Evolutionary conservation across 2,329 filamentous ascomycete genomes (phyloP).

Genomic region (Aspergillus neotritici): DNA sequence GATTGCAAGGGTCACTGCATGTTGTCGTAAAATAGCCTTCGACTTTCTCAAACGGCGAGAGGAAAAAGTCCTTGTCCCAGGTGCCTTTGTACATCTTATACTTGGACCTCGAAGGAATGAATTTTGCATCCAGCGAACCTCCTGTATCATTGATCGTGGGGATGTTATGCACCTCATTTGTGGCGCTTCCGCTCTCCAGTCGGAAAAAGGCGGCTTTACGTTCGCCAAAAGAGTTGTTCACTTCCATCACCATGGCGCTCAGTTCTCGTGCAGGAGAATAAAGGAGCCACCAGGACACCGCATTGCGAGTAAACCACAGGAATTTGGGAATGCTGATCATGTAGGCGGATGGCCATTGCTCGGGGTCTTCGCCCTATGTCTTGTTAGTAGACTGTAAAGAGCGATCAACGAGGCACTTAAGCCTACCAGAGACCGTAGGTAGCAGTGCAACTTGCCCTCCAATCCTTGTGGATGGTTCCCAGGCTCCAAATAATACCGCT

Average conservation of each 20-base stretch:
- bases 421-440: background rate
- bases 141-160: too few species aligned
- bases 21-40: slow-evolving; percentile 1
- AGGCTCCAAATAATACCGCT: slow-evolving; percentile 1
- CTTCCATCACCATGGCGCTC: slow-evolving; percentile 8
- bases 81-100: background rate
- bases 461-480: slow-evolving; percentile 2
- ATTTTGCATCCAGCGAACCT: background rate
- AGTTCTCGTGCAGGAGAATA: slow-evolving; percentile 5
- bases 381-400: background rate
- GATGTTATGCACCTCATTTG: background rate
- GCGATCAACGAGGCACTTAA: too few species aligned
- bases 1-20: slow-evolving; percentile 2
- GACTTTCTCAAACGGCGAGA: slow-evolving; percentile 10
- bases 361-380: slow-evolving; percentile 6
- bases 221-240: slow-evolving; percentile 12
- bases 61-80: slow-evolving; percentile 2
- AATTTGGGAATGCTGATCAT: slow-evolving; percentile 9
- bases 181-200: background rate
- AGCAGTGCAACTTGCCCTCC: background rate
- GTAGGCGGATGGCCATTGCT: slow-evolving; percentile 8
- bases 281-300: slow-evolving; percentile 6
- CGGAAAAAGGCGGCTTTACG: slow-evolving; percentile 8
- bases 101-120: background rate
- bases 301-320: slow-evolving; percentile 6